These are phyloP conservation scores for Cupressus sempervirens DNA, from an alignment of 75 land plant species.

Conservation along the genomic window DNA sequence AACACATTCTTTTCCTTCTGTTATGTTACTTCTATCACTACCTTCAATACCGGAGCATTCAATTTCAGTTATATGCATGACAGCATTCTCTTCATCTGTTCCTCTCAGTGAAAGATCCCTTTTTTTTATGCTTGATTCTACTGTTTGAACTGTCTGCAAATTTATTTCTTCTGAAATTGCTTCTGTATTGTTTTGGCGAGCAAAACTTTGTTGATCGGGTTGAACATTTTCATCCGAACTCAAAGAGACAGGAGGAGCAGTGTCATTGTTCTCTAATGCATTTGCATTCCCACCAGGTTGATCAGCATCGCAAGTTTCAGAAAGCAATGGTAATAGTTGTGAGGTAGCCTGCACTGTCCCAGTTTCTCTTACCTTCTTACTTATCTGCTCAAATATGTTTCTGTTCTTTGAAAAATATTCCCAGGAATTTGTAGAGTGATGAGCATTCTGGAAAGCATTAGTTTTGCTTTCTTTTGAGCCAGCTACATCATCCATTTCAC, in stretches of 20 bases:
- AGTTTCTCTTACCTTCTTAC: neutral
- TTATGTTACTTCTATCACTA: neutral
- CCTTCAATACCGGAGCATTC: neutral
- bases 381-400: constrained; percentile 4
- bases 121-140: neutral
- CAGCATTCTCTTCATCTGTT: neutral
- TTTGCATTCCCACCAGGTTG: neutral
- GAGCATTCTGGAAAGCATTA: neutral
- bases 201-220: neutral
- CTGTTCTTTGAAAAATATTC: constrained; percentile 2
- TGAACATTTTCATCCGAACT: constrained; percentile 1
- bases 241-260: neutral
- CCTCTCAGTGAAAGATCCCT: neutral
- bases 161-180: neutral
- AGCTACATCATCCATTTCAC: neutral
- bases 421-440: constrained; percentile 1
- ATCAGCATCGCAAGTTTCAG: neutral
- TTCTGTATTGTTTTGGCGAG: neutral
- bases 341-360: neutral
- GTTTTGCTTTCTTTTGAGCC: neutral
- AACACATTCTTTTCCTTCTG: constrained; percentile 1
- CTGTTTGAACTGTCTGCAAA: constrained; percentile 2
- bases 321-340: neutral
- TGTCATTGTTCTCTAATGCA: neutral
- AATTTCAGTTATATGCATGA: neutral